A percentile compares a stretch with the other conserved stretches of the same genome.
These are phyloP conservation scores for Penicillium ochrochloron DNA, from an alignment of 495 filamentous ascomycete species.

Conservation along the genomic window DNA sequence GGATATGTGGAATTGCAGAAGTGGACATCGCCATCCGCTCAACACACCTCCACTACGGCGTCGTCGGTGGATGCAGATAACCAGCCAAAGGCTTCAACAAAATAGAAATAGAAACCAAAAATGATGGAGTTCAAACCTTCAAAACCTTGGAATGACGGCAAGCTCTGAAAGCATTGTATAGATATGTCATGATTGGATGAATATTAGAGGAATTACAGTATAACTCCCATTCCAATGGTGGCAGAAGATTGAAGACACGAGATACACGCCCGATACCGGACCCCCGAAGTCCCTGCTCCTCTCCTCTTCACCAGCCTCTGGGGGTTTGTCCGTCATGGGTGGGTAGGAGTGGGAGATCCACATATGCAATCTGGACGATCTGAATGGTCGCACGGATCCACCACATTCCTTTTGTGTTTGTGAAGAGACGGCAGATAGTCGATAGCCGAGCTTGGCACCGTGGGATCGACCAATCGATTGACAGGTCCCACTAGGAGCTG, in stretches of 20 bases:
- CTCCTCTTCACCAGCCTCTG: constrained; percentile 2
- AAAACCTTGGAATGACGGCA: constrained; percentile 4
- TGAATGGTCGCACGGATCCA: constrained; percentile 19
- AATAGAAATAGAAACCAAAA: not conserved
- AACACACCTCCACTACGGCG: constrained; percentile 4
- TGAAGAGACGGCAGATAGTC: constrained; percentile 51
- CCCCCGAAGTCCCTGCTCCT: constrained; percentile 9
- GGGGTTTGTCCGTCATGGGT: constrained; percentile 16
- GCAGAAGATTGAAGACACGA: not conserved
- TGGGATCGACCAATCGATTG: constrained; percentile 42
- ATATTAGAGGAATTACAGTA: not conserved
- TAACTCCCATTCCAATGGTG: not conserved
- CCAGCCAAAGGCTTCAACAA: not conserved
- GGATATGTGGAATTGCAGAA: not conserved
- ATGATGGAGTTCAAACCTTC: not conserved
- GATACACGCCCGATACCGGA: constrained; percentile 30
- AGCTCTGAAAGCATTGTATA: not conserved
- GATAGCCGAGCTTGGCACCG: constrained; percentile 51
- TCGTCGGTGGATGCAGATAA: not conserved
- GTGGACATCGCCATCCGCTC: constrained; percentile 4
- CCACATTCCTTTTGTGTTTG: constrained; percentile 22
- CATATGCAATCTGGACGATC: not conserved
- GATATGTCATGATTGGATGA: constrained; percentile 19
- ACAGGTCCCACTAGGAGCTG: constrained; percentile 37
- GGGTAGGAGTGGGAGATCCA: not conserved